Conservation (phyloP, 768 basidiomycete genomes). For the Glaciozyma martinii region DNA sequence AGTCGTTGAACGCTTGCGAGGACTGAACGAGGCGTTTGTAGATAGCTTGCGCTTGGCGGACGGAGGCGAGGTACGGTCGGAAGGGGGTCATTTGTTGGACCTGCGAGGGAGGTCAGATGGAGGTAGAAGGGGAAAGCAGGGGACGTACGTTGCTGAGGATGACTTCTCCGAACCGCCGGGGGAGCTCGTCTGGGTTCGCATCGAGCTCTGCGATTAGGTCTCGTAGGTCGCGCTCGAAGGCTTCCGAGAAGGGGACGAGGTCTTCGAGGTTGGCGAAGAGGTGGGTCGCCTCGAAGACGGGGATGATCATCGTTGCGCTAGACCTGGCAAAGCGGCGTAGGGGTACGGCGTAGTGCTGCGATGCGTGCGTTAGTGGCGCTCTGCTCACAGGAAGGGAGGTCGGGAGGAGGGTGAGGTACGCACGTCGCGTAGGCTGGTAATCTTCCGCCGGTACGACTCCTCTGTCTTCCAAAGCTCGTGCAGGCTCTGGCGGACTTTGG, state of each 20-base stretch:
- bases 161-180: constrained; percentile 71
- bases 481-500: constrained; percentile 15
- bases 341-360: constrained; percentile 76
- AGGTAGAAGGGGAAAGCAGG: not conserved
- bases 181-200: constrained; percentile 47
- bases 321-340: constrained; percentile 72
- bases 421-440: constrained; percentile 18
- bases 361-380: too few species aligned
- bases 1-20: constrained; percentile 66
- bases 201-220: constrained; percentile 57
- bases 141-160: constrained; percentile 58
- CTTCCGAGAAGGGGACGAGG: constrained; percentile 71
- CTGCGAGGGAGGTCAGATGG: not conserved
- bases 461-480: constrained; percentile 25
- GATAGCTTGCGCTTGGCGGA: constrained; percentile 11
- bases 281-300: constrained; percentile 80
- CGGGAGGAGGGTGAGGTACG: too few species aligned
- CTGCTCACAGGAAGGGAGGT: not conserved
- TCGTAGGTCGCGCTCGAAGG: constrained; percentile 75
- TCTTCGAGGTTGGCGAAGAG: constrained; percentile 67
- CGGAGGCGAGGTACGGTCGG: constrained; percentile 23
- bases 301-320: constrained; percentile 78
- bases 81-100: constrained; percentile 23
- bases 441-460: constrained; percentile 20
- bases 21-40: constrained; percentile 33